These are phyloP conservation scores for Paecilomyces fulvus DNA, from an alignment of 2,329 filamentous ascomycete genomes.

Conservation along the genomic window DNA sequence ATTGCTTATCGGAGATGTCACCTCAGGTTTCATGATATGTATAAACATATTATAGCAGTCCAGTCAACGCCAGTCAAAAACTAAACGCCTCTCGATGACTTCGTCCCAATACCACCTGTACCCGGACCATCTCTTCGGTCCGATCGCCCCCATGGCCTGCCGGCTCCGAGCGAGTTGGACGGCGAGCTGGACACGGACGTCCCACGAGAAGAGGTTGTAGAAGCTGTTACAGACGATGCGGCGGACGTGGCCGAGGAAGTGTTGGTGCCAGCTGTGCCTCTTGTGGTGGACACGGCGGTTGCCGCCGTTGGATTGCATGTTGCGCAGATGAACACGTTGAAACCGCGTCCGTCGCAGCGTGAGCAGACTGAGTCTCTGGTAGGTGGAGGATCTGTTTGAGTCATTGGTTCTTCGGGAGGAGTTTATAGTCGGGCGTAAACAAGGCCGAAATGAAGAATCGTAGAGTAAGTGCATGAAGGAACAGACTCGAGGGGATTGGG, in stretches of 20 bases:
- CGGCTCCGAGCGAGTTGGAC: neutral
- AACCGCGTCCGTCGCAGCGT: constrained; percentile 22
- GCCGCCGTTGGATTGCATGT: constrained; percentile 22
- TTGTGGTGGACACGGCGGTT: constrained; percentile 4
- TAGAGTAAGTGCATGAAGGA: neutral
- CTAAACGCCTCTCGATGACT: neutral
- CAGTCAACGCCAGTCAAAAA: too few relatives aligned
- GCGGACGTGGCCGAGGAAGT: neutral
- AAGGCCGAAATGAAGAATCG: neutral
- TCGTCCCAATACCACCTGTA: neutral
- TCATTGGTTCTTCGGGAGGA: neutral
- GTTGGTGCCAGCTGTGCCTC: neutral
- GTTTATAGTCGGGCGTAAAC: neutral
- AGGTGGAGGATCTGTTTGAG: neutral
- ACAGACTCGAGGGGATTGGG: neutral
- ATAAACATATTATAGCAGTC: too few relatives aligned
- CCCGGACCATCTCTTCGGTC: neutral
- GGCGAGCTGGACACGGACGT: neutral
- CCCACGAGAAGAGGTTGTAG: neutral
- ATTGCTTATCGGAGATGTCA: too few relatives aligned
- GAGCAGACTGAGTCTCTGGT: constrained; percentile 17
- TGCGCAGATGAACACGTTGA: constrained; percentile 21
- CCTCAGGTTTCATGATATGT: too few relatives aligned
- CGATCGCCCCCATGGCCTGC: neutral
- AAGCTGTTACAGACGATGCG: neutral